Evolutionary conservation across 2,329 filamentous ascomycete genomes (phyloP).

Genomic region (Talaromyces pinophilus): DNA sequence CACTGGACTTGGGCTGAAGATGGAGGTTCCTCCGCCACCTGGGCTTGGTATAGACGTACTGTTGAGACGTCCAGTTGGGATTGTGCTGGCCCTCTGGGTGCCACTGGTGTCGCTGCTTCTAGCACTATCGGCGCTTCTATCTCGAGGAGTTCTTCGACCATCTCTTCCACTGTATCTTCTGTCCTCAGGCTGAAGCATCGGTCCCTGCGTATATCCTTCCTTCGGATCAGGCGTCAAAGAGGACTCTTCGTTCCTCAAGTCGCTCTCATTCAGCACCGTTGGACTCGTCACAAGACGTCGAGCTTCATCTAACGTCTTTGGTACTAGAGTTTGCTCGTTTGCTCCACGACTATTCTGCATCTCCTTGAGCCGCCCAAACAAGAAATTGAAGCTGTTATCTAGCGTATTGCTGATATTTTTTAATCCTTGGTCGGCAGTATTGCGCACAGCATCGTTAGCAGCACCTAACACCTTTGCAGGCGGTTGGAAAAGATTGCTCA

Average conservation of each 20-base stretch:
- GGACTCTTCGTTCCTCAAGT: conserved; percentile 53
- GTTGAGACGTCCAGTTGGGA: conserved; percentile 24
- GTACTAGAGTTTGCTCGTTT: conserved; percentile 57
- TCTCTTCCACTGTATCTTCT: conserved; percentile 71
- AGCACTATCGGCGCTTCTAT: conserved; percentile 73
- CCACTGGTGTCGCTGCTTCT: conserved; percentile 39
- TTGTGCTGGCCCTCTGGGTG: neutral
- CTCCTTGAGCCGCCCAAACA: conserved; percentile 85
- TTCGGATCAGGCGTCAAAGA: conserved; percentile 49
- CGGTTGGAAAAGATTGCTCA: conserved; percentile 84
- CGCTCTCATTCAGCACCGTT: conserved; percentile 52
- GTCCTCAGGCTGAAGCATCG: conserved; percentile 57
- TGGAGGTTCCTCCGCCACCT: conserved; percentile 24
- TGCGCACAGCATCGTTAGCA: conserved; percentile 81
- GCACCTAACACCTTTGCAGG: conserved; percentile 78
- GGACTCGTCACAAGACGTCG: conserved; percentile 73
- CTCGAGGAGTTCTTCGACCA: conserved; percentile 64
- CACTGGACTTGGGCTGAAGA: conserved; percentile 31
- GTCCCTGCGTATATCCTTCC: conserved; percentile 37
- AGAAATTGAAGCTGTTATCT: conserved; percentile 89
- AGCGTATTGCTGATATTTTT: conserved; percentile 90
- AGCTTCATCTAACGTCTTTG: conserved; percentile 90
- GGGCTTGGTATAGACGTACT: conserved; percentile 26
- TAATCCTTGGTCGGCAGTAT: conserved; percentile 84
- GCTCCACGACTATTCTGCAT: conserved; percentile 53